These are phyloP conservation scores for Linnemannia exigua DNA, from an alignment of 192 early-diverging fungal species.

Conservation along the genomic window DNA sequence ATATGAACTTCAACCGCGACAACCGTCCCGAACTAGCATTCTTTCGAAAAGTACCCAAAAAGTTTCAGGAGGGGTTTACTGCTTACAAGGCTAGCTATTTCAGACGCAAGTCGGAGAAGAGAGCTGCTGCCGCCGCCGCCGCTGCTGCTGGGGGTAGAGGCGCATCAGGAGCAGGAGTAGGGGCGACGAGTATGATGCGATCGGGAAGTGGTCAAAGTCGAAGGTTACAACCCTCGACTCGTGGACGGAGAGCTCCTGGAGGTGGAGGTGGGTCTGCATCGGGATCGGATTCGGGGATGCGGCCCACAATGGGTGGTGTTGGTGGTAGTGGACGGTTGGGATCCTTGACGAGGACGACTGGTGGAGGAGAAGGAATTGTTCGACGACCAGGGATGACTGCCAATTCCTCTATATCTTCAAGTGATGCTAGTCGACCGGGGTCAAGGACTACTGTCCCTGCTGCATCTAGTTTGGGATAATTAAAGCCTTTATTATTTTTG, in stretches of 20 bases:
- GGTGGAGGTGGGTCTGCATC: constrained; percentile 41
- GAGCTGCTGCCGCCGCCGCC: constrained; percentile 32
- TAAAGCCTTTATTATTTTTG: not conserved
- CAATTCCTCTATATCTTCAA: not conserved
- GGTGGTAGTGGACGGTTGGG: not conserved
- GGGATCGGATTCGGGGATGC: constrained; percentile 37
- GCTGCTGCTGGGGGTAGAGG: constrained; percentile 18
- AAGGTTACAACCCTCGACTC: constrained; percentile 39
- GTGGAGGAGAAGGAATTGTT: not conserved
- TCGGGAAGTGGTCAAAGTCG: not conserved
- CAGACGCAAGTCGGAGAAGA: constrained; percentile 58
- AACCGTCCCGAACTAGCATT: constrained; percentile 64
- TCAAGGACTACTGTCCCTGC: not conserved
- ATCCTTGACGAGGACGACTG: not conserved
- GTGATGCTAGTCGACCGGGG: not conserved
- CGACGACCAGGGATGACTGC: not conserved
- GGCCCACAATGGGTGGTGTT: constrained; percentile 14
- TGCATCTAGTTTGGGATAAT: not conserved
- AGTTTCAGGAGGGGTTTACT: constrained; percentile 68
- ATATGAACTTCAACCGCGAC: constrained; percentile 67
- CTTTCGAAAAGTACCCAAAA: constrained; percentile 65
- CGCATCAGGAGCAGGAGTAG: not conserved
- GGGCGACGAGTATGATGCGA: not conserved
- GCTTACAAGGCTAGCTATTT: constrained; percentile 65
- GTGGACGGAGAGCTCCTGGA: constrained; percentile 30